A percentile compares a stretch with the other conserved stretches of the same genome.
Evolutionary conservation across 2,329 filamentous ascomycete species (phyloP).

Genomic region (Colletotrichum endophyticum): DNA sequence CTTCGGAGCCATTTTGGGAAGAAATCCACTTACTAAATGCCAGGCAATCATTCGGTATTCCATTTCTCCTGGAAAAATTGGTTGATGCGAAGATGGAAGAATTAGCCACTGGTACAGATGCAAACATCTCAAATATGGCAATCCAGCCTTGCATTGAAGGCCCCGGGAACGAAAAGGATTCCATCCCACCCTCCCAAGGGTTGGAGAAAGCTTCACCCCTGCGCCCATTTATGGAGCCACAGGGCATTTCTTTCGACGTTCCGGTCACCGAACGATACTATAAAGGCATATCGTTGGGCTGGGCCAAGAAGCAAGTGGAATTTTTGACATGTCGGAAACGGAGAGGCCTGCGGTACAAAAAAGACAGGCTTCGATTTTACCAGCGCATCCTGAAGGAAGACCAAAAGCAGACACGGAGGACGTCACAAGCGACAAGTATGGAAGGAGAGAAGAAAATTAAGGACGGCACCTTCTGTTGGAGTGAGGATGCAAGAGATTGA

Average conservation of each 20-base stretch:
- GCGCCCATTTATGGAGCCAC: not conserved
- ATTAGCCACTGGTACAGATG: not conserved
- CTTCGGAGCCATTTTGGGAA: not conserved
- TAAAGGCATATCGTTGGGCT: not conserved
- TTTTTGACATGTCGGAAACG: too few relatives aligned
- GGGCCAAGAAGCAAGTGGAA: not conserved
- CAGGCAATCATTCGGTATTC: not conserved
- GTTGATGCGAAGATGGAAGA: not conserved
- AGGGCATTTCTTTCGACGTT: not conserved
- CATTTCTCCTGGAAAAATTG: not conserved
- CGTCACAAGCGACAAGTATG: not conserved
- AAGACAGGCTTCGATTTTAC: not conserved
- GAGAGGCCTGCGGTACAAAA: not conserved
- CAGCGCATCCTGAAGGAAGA: not conserved
- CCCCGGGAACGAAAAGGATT: not conserved
- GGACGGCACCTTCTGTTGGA: not conserved
- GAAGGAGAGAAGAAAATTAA: not conserved
- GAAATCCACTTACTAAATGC: not conserved
- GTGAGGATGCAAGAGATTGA: not conserved
- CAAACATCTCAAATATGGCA: not conserved
- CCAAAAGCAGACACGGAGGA: not conserved
- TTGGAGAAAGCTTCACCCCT: not conserved
- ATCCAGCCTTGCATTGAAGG: not conserved
- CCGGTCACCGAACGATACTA: not conserved
- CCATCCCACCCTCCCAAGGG: not conserved